Conservation (phyloP, 2,329 filamentous ascomycete genomes). For the Phialophora verrucosa region DNA sequence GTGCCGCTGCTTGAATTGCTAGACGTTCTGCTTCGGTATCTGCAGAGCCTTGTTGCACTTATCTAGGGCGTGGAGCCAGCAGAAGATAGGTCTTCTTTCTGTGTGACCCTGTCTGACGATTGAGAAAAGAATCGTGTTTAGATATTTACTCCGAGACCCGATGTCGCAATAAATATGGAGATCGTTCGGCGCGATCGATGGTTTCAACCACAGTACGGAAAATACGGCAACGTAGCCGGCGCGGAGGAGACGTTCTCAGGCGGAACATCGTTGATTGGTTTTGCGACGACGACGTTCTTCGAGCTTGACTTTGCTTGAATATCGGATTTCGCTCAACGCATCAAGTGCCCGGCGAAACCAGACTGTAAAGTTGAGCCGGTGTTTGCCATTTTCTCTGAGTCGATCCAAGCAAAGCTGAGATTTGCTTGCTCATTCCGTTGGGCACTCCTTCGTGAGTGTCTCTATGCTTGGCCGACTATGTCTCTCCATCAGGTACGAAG, state of each 20-base stretch:
- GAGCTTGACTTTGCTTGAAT: neutral
- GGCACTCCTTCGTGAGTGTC: neutral
- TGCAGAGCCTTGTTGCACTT: neutral
- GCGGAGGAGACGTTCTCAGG: neutral
- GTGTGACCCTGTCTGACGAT: neutral
- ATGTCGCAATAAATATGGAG: slow-evolving; percentile 2
- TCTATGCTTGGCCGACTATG: neutral
- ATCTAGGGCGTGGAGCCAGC: neutral
- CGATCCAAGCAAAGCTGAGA: neutral
- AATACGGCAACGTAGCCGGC: neutral
- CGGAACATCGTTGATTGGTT: neutral
- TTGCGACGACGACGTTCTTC: neutral
- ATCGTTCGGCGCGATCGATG: neutral
- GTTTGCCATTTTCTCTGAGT: neutral
- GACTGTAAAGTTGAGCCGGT: neutral
- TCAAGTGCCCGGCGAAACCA: neutral
- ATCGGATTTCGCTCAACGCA: neutral
- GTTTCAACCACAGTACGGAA: neutral
- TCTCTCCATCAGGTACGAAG: neutral
- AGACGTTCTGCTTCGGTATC: neutral
- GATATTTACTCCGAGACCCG: neutral
- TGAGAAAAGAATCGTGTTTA: neutral
- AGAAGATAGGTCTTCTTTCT: neutral
- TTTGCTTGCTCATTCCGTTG: neutral
- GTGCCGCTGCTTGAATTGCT: neutral